A percentile compares a stretch with the other conserved stretches of the same genome.
phyloP scores from a whole-genome alignment of 2,329 filamentous ascomycete species.

The Cladophialophora chaetospira region DNA sequence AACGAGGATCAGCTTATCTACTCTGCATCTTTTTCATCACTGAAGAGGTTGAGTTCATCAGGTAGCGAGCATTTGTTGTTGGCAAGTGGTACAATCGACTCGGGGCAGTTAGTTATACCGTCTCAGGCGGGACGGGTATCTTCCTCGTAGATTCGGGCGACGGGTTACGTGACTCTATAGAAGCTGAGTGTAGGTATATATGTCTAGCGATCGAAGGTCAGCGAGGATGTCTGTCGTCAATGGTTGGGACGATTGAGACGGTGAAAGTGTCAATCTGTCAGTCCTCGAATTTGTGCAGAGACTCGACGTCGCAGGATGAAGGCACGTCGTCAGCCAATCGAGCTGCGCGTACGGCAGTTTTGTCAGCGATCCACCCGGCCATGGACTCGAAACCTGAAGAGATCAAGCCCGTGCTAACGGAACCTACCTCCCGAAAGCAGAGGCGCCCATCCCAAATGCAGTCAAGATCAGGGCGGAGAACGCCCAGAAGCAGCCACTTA shows the following conservation, averaged over 20 bases:
- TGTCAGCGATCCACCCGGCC: slow-evolving; percentile 8
- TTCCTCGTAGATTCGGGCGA: background rate
- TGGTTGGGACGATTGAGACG: slow-evolving; percentile 12
- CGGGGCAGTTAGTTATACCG: background rate
- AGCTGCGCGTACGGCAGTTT: background rate
- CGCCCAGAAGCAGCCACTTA: background rate
- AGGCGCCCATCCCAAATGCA: slow-evolving; percentile 1
- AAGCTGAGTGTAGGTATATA: no score
- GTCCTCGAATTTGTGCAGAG: slow-evolving; percentile 8
- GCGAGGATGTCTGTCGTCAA: background rate
- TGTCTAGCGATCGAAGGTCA: background rate
- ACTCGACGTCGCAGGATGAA: slow-evolving; percentile 12
- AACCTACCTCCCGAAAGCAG: slow-evolving; percentile 3
- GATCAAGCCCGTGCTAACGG: slow-evolving; percentile 1
- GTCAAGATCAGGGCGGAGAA: background rate
- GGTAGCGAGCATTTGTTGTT: background rate
- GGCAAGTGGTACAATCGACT: slow-evolving; percentile 1
- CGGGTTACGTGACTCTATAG: background rate
- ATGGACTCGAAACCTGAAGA: background rate
- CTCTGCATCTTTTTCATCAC: slow-evolving; percentile 2
- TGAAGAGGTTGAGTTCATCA: background rate
- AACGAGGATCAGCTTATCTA: background rate
- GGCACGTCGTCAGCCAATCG: slow-evolving; percentile 3
- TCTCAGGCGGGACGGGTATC: background rate
- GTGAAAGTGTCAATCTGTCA: slow-evolving; percentile 8